Conservation (phyloP, 257 asterid genomes). For the Solanum chaucha region DNA sequence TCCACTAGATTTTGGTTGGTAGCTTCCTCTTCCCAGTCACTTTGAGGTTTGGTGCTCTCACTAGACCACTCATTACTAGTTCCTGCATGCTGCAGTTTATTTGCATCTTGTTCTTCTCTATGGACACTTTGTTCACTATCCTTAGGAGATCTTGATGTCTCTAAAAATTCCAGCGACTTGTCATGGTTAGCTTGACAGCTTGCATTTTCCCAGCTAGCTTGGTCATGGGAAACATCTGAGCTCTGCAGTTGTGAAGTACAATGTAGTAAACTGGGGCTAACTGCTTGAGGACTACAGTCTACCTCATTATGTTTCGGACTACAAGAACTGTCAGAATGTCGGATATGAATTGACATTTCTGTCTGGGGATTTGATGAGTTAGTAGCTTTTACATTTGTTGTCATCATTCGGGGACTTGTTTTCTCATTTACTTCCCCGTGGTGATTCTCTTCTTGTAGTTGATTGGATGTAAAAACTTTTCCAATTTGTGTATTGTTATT, state of each 20-base stretch:
- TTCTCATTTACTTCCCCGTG: background rate
- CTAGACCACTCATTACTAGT: constrained; percentile 6
- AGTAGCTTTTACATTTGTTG: background rate
- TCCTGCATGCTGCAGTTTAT: constrained; percentile 10
- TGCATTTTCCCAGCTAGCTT: constrained; percentile 12
- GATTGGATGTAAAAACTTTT: constrained; percentile 4
- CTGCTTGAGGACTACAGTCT: constrained; percentile 1
- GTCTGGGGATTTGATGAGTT: constrained; percentile 1
- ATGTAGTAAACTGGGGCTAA: background rate
- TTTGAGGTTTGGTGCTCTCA: constrained; percentile 12
- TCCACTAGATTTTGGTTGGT: constrained; percentile 21
- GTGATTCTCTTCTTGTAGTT: constrained; percentile 9
- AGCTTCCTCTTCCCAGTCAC: constrained; percentile 11
- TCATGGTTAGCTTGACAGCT: constrained; percentile 9
- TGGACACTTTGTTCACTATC: background rate
- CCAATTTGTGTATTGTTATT: constrained; percentile 2
- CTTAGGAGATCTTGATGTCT: background rate
- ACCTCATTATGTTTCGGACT: constrained; percentile 6
- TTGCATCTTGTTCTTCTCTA: constrained; percentile 8
- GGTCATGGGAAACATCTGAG: constrained; percentile 10
- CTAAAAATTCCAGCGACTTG: background rate
- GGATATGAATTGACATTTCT: constrained; percentile 3
- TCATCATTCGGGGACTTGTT: background rate
- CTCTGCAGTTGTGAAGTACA: background rate
- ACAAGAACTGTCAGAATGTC: constrained; percentile 3